Percentiles rank a stretch among this genome's conserved stretches.
phyloP scores from a whole-genome alignment of 495 filamentous ascomycete species.

The Poronia punctata region DNA sequence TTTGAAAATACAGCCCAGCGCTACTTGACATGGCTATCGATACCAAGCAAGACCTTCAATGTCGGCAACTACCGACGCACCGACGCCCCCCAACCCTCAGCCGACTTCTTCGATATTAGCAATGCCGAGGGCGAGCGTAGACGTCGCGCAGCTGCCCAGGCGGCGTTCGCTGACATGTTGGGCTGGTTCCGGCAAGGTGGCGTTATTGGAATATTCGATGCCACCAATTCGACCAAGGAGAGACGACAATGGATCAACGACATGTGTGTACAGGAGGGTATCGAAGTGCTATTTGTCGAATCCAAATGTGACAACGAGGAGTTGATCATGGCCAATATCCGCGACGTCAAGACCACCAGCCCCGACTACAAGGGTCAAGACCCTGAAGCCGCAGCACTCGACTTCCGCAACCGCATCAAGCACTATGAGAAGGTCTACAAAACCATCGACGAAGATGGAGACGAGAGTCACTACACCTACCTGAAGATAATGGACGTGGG shows the following conservation, averaged over 20 bases:
- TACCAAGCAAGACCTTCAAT: constrained; percentile 90
- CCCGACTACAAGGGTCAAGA: constrained; percentile 94
- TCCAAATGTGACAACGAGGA: constrained; percentile 92
- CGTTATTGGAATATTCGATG: constrained; percentile 85
- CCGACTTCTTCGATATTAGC: constrained; percentile 85
- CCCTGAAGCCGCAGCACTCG: constrained; percentile 77
- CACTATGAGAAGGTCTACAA: constrained; percentile 97
- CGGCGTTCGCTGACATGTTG: constrained; percentile 85
- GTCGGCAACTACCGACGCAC: constrained; percentile 88
- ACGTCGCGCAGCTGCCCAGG: constrained; percentile 78
- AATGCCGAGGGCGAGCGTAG: constrained; percentile 88
- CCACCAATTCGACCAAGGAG: constrained; percentile 86
- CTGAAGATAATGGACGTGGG: constrained; percentile 97
- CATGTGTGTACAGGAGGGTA: constrained; percentile 58
- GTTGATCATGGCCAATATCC: constrained; percentile 92
- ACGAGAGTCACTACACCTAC: constrained; percentile 80
- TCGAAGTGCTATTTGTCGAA: constrained; percentile 92
- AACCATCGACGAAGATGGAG: constrained; percentile 68
- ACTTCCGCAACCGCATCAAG: constrained; percentile 89
- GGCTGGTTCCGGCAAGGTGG: constrained; percentile 77
- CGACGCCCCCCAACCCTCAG: constrained; percentile 76
- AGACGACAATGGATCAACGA: constrained; percentile 90
- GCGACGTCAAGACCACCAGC: constrained; percentile 93
- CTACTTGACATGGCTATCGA: constrained; percentile 92
- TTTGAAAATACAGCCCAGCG: constrained; percentile 62